Conservation (phyloP, 2,329 filamentous ascomycete genomes). For the Aureobasidium sp. region DNA sequence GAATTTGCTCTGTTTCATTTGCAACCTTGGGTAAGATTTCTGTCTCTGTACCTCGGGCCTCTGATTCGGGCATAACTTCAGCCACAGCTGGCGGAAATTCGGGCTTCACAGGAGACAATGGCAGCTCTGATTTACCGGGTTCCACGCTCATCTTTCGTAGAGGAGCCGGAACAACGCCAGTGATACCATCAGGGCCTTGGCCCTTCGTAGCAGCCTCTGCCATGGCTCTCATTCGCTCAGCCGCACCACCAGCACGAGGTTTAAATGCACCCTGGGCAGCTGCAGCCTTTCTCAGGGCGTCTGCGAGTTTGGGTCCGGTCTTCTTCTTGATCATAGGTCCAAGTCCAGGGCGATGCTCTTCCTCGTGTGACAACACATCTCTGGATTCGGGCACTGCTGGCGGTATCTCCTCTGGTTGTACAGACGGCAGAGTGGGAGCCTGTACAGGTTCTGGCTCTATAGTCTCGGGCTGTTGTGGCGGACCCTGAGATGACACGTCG, state of each 20-base stretch:
- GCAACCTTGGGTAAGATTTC: background rate
- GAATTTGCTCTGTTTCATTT: background rate
- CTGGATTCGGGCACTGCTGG: background rate
- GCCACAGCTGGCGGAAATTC: background rate
- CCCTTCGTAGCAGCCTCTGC: slow-evolving; percentile 48
- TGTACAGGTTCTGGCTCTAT: background rate
- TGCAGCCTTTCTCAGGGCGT: slow-evolving; percentile 71
- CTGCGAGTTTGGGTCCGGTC: slow-evolving; percentile 62
- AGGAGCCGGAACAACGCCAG: slow-evolving; percentile 76
- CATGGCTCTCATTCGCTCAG: slow-evolving; percentile 52
- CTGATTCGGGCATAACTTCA: slow-evolving; percentile 44
- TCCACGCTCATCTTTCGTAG: slow-evolving; percentile 19
- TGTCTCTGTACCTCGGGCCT: slow-evolving; percentile 41
- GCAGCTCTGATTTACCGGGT: background rate
- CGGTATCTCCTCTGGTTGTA: background rate
- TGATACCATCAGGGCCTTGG: slow-evolving; percentile 76
- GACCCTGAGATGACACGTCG: background rate
- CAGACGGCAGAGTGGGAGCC: slow-evolving; percentile 8
- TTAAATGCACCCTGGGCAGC: slow-evolving; percentile 68
- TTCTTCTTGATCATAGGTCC: slow-evolving; percentile 87
- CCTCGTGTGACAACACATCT: slow-evolving; percentile 27
- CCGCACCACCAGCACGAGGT: slow-evolving; percentile 78
- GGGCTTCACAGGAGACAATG: background rate
- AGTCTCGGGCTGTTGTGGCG: background rate
- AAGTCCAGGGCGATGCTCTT: slow-evolving; percentile 61